A percentile compares a stretch with the other conserved stretches of the same genome.
phyloP scores from a whole-genome alignment of 805 yeast genomes.

The Metschnikowia baotianmanensis region DNA sequence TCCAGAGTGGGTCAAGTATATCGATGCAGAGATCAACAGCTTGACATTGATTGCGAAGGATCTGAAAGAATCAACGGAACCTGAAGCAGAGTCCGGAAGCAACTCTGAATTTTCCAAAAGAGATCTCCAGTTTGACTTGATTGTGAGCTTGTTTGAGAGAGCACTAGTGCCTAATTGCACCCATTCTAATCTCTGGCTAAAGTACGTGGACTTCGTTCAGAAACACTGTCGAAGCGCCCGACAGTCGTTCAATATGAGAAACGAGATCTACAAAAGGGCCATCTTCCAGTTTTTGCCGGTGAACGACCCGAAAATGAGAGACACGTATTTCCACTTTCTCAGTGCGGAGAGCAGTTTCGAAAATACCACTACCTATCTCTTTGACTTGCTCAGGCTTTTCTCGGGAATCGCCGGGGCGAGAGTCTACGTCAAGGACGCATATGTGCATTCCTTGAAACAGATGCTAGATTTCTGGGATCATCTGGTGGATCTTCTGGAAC shows the following conservation, averaged over 20 bases:
- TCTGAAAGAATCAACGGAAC: too few species aligned
- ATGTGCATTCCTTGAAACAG: constrained; percentile 12
- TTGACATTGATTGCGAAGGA: too few species aligned
- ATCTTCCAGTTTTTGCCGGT: constrained; percentile 39
- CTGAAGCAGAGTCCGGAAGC: too few species aligned
- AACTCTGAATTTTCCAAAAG: too few species aligned
- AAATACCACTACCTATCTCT: constrained; percentile 26
- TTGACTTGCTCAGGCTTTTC: constrained; percentile 26
- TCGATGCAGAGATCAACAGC: constrained; percentile 53
- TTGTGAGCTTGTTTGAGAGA: constrained; percentile 62
- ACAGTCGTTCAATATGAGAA: constrained; percentile 28
- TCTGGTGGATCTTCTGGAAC: constrained; percentile 7
- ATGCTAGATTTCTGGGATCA: constrained; percentile 16
- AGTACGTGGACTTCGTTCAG: constrained; percentile 53
- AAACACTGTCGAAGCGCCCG: constrained; percentile 24
- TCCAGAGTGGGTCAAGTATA: constrained; percentile 59
- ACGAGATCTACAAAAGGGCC: constrained; percentile 52
- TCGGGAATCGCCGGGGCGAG: constrained; percentile 18
- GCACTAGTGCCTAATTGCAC: constrained; percentile 67
- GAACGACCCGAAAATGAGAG: constrained; percentile 24
- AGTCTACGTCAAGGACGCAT: constrained; percentile 21
- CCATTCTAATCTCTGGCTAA: constrained; percentile 63
- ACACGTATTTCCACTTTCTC: constrained; percentile 26
- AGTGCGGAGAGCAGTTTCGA: constrained; percentile 19
- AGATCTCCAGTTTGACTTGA: constrained; percentile 23